A percentile compares a stretch with the other conserved stretches of the same genome.
Conservation (phyloP, 495 filamentous ascomycete genomes). For the Pyrenula massariospora region DNA sequence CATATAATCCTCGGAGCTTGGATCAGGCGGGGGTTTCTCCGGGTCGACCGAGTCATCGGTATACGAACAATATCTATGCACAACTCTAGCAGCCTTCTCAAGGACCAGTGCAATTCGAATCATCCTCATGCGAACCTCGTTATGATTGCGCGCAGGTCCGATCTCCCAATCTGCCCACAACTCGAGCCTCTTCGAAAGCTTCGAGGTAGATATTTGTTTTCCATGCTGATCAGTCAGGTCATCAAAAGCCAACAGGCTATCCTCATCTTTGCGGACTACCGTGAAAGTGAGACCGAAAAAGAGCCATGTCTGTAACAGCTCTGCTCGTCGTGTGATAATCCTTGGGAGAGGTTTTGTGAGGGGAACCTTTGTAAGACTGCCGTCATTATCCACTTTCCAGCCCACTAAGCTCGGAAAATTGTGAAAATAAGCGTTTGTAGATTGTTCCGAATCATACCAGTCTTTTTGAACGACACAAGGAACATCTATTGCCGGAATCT, state of each 20-base stretch:
- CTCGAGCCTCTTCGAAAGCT: neutral
- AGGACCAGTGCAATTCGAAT: neutral
- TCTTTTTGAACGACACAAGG: neutral
- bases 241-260: neutral
- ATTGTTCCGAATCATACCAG: neutral
- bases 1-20: neutral
- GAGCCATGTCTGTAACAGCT: neutral
- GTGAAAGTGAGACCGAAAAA: neutral
- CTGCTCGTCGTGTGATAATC: neutral
- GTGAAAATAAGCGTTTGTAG: neutral
- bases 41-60: neutral
- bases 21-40: neutral
- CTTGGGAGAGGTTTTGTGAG: neutral
- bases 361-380: neutral
- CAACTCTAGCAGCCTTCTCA: neutral
- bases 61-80: neutral
- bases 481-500: neutral
- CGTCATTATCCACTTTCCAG: neutral
- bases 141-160: neutral
- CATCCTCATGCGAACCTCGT: neutral
- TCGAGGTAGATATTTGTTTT: neutral
- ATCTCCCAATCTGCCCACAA: neutral
- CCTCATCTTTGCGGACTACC: neutral
- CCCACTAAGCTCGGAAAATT: neutral
- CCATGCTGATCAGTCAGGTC: neutral